Conservation (phyloP, 202 grass and related monocot species). For the Digitaria exilis region DNA sequence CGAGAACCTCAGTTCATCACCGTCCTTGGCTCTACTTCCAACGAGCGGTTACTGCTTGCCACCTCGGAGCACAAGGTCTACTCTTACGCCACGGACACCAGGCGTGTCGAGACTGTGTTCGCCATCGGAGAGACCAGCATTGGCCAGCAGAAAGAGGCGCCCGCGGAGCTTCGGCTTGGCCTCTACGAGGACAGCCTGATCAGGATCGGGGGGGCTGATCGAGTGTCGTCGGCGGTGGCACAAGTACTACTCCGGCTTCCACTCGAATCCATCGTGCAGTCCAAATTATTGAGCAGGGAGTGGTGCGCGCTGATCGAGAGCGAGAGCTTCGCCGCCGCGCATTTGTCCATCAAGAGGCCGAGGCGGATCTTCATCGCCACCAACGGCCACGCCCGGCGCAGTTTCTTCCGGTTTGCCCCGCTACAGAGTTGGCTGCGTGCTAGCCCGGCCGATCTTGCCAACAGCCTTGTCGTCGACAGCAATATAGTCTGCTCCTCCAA, state of each 20-base stretch:
- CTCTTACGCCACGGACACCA: no score
- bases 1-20: no score
- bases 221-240: neutral
- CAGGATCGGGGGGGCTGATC: no score
- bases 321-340: neutral
- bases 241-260: constrained; percentile 28
- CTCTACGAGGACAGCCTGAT: constrained; percentile 15
- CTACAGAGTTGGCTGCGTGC: neutral
- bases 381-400: neutral
- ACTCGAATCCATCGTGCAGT: neutral
- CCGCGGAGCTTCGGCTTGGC: neutral
- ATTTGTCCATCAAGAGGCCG: neutral
- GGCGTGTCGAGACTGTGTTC: neutral
- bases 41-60: neutral
- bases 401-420: neutral
- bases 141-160: neutral
- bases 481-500: constrained; percentile 30
- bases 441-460: neutral
- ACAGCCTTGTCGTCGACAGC: neutral
- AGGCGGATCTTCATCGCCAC: neutral
- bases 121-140: neutral
- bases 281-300: constrained; percentile 4
- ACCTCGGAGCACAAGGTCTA: neutral
- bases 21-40: neutral
- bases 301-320: constrained; percentile 21